Evolutionary conservation across 2,329 filamentous ascomycete species (phyloP).

Genomic region (Arthrobotrys iridis): DNA sequence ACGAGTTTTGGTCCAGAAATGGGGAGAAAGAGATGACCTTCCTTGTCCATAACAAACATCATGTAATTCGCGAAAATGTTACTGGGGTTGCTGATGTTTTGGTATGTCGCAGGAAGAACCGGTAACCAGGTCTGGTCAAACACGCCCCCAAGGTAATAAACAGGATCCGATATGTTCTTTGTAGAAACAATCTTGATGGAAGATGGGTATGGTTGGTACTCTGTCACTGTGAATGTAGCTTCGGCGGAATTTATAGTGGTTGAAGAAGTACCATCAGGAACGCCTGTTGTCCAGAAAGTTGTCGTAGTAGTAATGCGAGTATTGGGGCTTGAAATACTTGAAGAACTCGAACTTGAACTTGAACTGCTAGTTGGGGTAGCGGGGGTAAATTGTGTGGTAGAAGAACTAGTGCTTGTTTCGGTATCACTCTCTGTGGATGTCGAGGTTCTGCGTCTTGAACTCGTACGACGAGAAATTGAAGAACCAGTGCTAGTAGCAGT

Average conservation of each 20-base stretch:
- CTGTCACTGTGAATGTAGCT: background rate
- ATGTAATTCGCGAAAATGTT: background rate
- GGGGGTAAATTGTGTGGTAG: background rate
- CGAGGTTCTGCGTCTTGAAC: background rate
- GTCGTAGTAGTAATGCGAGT: background rate
- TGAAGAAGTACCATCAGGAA: background rate
- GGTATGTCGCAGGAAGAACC: background rate
- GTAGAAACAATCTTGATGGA: slow-evolving; percentile 2
- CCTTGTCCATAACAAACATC: background rate
- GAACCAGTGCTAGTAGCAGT: background rate
- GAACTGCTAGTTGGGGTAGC: background rate
- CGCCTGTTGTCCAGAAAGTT: background rate
- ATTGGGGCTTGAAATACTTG: background rate
- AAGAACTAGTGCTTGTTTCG: background rate
- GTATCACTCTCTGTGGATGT: background rate
- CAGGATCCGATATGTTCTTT: background rate
- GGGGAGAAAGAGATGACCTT: background rate
- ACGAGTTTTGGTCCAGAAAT: background rate
- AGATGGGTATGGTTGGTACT: background rate
- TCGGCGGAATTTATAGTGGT: background rate
- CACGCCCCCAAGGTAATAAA: background rate
- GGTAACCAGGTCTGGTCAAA: background rate
- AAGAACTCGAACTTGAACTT: background rate
- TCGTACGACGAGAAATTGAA: background rate
- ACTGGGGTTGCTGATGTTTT: too few relatives aligned